Base-by-base conservation (phyloP, 441 rosid genomes). In the Gossypium schwendimanii region DNA sequence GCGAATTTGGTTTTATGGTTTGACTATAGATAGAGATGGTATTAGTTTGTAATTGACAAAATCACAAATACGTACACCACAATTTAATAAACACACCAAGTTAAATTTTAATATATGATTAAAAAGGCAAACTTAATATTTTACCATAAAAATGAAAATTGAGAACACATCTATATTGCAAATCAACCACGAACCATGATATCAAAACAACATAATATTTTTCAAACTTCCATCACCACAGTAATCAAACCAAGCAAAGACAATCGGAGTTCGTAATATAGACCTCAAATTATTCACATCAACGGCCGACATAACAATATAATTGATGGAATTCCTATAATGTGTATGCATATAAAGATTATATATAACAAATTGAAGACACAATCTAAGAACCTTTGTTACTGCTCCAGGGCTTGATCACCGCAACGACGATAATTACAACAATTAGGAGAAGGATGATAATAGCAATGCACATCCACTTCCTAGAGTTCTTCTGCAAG, bases 391-490 rank as follows among this genome's bases (percentile, higher is more conserved):
- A 96, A 77, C 98, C 93, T 31, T 83, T 86, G 21, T 80, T 89
- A 84, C 63, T 87, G 66, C 4, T 81, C 99, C 99, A 94, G 55
- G 99, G 99, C 78, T 88, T 86, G 79, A 89, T 18, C 33, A 92
- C 97, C 0, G 87, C 81, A 9, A 87, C 81, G 3, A 92, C 84
- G 2, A 91, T 86, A 81, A 94, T 88, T 64, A 59, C 84, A 70
- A 88, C 87, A 23, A 92, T 77, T 63, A 96, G 71, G 18, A 94
- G 98, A 45, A 96, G 98, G 79, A 91, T 87, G 62, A 94, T 58
- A 61, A 96, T 91, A 2, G 96, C 96, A 26, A 87, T 77, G 82
- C 98, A 94, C 98, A 87, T 89, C 98, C 97, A 91, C 84, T 94
- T 94, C 86, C 99, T 82, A 28, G 96, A 91, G 81, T 76, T 96